Evolutionary conservation across 257 asterid genomes (phyloP).

Genomic region (Solanum okadae): DNA sequence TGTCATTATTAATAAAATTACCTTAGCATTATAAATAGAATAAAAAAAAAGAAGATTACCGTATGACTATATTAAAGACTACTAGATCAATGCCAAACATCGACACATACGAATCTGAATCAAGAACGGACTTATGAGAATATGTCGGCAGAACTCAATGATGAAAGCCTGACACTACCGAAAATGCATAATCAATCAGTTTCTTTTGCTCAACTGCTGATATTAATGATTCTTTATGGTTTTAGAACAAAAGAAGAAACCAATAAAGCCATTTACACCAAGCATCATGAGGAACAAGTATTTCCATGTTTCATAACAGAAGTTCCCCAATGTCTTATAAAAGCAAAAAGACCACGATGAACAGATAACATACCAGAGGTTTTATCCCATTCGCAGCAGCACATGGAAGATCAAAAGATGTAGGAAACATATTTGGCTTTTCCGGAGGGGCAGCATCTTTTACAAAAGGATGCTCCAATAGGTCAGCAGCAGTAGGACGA

Average conservation of each 20-base stretch:
- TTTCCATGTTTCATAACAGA: not conserved
- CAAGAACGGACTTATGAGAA: not conserved
- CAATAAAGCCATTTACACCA: not conserved
- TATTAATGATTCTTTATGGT: not conserved
- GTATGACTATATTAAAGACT: not conserved
- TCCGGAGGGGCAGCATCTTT: slow-evolving; percentile 53
- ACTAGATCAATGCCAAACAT: not conserved
- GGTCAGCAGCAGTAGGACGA: slow-evolving; percentile 66
- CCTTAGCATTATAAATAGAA: not conserved
- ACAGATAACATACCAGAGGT: slow-evolving; percentile 37
- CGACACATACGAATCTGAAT: not conserved
- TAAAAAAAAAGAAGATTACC: not conserved
- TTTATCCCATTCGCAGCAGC: slow-evolving; percentile 30
- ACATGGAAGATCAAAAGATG: slow-evolving; percentile 46
- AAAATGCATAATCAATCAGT: not conserved
- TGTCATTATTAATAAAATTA: not conserved
- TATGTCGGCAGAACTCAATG: not conserved
- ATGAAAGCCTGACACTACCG: not conserved
- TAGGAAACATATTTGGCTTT: slow-evolving; percentile 26
- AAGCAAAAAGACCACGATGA: not conserved
- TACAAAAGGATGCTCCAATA: slow-evolving; percentile 78
- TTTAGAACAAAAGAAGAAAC: not conserved
- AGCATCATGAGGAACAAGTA: not conserved
- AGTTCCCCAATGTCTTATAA: not conserved
- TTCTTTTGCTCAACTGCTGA: not conserved